phyloP scores from a whole-genome alignment of 2,329 filamentous ascomycete genomes.

The Colletotrichum sansevieriae region DNA sequence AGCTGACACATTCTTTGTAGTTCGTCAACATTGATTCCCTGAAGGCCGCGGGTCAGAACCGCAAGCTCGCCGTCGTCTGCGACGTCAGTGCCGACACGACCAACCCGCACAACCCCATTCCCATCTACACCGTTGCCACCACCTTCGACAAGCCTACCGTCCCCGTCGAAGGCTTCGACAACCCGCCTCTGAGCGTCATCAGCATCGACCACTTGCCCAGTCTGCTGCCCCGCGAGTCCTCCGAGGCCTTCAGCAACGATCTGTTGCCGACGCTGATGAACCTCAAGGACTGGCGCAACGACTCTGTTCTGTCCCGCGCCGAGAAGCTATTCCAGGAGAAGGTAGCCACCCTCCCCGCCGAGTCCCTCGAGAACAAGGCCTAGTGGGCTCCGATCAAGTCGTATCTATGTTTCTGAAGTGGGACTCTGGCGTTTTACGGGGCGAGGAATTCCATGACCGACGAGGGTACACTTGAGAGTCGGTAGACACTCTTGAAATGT shows the following conservation, averaged over 20 bases:
- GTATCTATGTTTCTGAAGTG: constrained; percentile 36
- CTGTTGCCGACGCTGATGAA: constrained; percentile 82
- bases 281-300: constrained; percentile 79
- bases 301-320: constrained; percentile 86
- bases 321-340: constrained; percentile 88
- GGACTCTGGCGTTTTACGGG: constrained; percentile 28
- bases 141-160: constrained; percentile 93
- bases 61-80: constrained; percentile 84
- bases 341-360: constrained; percentile 73
- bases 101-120: constrained; percentile 76
- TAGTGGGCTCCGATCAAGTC: constrained; percentile 35
- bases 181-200: constrained; percentile 80
- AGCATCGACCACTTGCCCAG: constrained; percentile 89
- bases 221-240: constrained; percentile 87
- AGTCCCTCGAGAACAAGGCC: constrained; percentile 41
- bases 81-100: constrained; percentile 84
- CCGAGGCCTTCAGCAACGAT: constrained; percentile 84
- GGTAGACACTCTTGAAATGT: background rate
- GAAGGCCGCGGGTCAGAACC: constrained; percentile 65
- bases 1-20: constrained; percentile 58
- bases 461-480: constrained; percentile 14
- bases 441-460: constrained; percentile 10
- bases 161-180: constrained; percentile 71
- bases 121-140: constrained; percentile 86
- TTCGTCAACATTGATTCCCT: constrained; percentile 83